Conservation (phyloP, 2,329 filamentous ascomycete genomes). For the Epichloe coenophiala region DNA sequence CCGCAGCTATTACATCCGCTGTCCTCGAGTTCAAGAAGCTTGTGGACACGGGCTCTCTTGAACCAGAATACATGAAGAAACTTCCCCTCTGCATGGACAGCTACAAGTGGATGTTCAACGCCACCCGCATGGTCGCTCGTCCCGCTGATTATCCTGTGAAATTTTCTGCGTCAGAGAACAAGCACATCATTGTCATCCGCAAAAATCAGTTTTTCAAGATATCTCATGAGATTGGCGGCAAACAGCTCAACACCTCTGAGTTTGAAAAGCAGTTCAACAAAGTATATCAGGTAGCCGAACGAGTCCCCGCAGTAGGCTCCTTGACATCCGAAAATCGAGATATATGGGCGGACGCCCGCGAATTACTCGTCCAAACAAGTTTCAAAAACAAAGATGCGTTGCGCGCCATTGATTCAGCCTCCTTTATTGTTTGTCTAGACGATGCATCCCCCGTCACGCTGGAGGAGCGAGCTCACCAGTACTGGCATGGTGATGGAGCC, state of each 20-base stretch:
- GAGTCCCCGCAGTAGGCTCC: slow-evolving; percentile 61
- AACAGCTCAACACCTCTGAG: slow-evolving; percentile 78
- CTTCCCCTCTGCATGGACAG: slow-evolving; percentile 96
- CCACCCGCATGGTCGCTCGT: slow-evolving; percentile 68
- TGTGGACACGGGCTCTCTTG: slow-evolving; percentile 68
- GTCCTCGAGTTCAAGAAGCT: slow-evolving; percentile 88
- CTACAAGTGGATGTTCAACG: slow-evolving; percentile 99
- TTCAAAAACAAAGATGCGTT: slow-evolving; percentile 66
- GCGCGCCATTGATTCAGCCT: slow-evolving; percentile 71
- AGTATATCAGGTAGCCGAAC: slow-evolving; percentile 65
- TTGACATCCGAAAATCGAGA: slow-evolving; percentile 91
- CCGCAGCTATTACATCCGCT: slow-evolving; percentile 76
- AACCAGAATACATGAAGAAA: slow-evolving; percentile 98
- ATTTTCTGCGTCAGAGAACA: slow-evolving; percentile 59
- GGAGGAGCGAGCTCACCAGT: slow-evolving; percentile 87
- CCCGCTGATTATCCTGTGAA: slow-evolving; percentile 75
- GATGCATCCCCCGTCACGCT: slow-evolving; percentile 83
- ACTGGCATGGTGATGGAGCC: slow-evolving; percentile 94
- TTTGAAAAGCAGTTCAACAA: slow-evolving; percentile 79
- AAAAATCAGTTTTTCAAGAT: slow-evolving; percentile 99
- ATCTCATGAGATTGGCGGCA: slow-evolving; percentile 63
- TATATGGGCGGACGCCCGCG: slow-evolving; percentile 75
- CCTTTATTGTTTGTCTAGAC: slow-evolving; percentile 88
- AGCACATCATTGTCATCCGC: slow-evolving; percentile 79
- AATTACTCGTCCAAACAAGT: slow-evolving; percentile 61